Evolutionary conservation across 345 rosid species (phyloP).

Genomic region (Sonneratia alba): DNA sequence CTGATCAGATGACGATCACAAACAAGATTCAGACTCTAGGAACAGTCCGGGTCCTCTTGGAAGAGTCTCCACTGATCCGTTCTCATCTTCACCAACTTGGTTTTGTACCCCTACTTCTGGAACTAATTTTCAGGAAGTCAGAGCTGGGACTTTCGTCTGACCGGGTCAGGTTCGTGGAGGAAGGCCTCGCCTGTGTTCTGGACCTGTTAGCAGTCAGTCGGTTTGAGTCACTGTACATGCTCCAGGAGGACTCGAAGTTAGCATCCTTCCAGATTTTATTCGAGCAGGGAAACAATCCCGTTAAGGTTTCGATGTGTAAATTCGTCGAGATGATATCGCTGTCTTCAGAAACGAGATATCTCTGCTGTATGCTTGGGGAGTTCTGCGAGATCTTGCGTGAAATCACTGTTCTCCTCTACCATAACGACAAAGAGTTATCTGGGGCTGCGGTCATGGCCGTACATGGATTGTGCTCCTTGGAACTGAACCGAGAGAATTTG

Average conservation of each 20-base stretch:
- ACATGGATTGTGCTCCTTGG: conserved; percentile 30
- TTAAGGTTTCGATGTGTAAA: conserved; percentile 32
- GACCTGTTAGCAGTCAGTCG: conserved; percentile 21
- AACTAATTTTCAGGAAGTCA: conserved; percentile 22
- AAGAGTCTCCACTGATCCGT: conserved; percentile 19
- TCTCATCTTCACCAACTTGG: conserved; percentile 28
- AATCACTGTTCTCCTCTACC: conserved; percentile 19
- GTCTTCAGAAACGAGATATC: conserved; percentile 28
- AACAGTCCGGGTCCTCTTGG: conserved; percentile 13
- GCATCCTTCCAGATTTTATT: conserved; percentile 23
- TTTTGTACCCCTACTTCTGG: conserved; percentile 36
- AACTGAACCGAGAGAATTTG: conserved; percentile 26
- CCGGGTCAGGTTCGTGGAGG: conserved; percentile 21
- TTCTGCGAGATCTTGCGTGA: conserved; percentile 13
- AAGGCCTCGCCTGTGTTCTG: conserved; percentile 26
- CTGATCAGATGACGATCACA: conserved; percentile 18
- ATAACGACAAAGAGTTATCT: conserved; percentile 10
- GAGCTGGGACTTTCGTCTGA: conserved; percentile 19
- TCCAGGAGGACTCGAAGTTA: conserved; percentile 28
- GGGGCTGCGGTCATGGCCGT: conserved; percentile 34
- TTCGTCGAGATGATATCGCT: conserved; percentile 32
- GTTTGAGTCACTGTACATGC: conserved; percentile 20
- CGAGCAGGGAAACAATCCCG: conserved; percentile 16
- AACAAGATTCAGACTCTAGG: conserved; percentile 25
- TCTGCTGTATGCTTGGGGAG: conserved; percentile 22